Base-by-base conservation (phyloP, 2,329 filamentous ascomycete species). In the Sporothrix brunneoviolacea region DNA sequence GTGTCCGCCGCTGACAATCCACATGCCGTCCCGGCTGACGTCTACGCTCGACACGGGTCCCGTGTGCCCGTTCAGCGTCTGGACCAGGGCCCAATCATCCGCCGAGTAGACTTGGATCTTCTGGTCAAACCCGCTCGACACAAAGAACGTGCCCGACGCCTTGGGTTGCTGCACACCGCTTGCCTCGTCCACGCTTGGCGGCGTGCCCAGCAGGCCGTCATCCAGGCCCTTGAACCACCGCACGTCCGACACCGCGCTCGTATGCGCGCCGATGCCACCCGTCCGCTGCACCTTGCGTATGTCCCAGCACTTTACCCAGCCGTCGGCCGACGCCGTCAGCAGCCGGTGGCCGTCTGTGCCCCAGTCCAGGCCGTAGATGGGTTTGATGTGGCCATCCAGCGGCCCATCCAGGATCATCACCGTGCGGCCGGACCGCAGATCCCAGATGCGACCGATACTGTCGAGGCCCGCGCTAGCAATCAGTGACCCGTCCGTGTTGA, bases 241-340 rank as follows among this genome's bases (percentile, higher is more conserved):
- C 56, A 98, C 70, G 65, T 98, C 93, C 1, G 90, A 93, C 8
- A 98, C 91, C 30, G 93, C 86, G 57, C 89, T 91, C 44, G 82
- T 85, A 66, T 98, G 93, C 7, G 93, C 91, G 43, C 91, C 93
- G 41, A 98, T 86, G 16, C 86, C 88, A 12, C 88, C 91, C 0
- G 81, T 84, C 56, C 84, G 83, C 59, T 86, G 80, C 43, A 97
- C 91, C 61, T 93, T 91, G 40, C 93, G 83, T 47, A 98, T 77
- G 64, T 98, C 93, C 93, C 93, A 98, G 69, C 91, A 96, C 68
- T 96, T 97, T 62, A 95, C 83, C 80, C 93, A 97, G 16, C 91
- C 91, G 63, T 98, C 93, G 2, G 84, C 89, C 13, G 90, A 94
- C 1, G 90, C 91, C 0, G 90, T 90, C n/a, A 97, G 73, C 8